Evolutionary conservation across 2,329 filamentous ascomycete genomes (phyloP), one percentile per base, ranked within the genome.

Genomic region (Trichoderma oligosporum): DNA sequence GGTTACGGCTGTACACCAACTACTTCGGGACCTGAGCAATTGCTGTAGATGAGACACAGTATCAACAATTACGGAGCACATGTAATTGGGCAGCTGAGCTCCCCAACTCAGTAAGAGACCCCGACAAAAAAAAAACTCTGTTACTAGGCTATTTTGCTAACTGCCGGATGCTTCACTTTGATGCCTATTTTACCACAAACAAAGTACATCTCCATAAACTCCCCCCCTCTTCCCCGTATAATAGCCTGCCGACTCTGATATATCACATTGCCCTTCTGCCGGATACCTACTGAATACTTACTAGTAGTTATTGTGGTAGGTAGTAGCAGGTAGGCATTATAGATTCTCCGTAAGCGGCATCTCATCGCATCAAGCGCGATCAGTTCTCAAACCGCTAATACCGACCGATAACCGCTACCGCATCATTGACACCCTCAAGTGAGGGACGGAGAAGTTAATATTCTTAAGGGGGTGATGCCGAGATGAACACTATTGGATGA

Each of bases 11-110:
- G 39, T 54, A 44, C 51, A 45, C 51, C 51, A 44, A 14, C 51
- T 36, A 31, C 20, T 20, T 45, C 51, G 51, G 51, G 39, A 54
- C 41, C 51, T 54, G 49, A 44, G 33, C 36, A 25, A 36, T 36
- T 16, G 11, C 16, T 54, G 29, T 18, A 47, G 45, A 47, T 47
- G 35, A 25, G 27, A 14, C 31, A 38, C 51, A 29, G 39, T 29
- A 27, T 36, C 16, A 45, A n/a, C 29, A 45, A n/a, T 36, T 27
- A 7, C 29, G 7, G 29, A 25, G 35, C 27, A 25, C 7, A n/a
- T 49, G 18, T 14, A n/a, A 20, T 18, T 38, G 46, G 11, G 22
- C 46, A 27, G 8, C 12, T 35, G 20, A 49, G 8, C 27, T 24
- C 20, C 31, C 27, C 42, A 44, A 54, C 39, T 11, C 51, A 27